A percentile compares a stretch with the other conserved stretches of the same genome.
Conservation (phyloP, 345 rosid species). For the Citrus maxima region DNA sequence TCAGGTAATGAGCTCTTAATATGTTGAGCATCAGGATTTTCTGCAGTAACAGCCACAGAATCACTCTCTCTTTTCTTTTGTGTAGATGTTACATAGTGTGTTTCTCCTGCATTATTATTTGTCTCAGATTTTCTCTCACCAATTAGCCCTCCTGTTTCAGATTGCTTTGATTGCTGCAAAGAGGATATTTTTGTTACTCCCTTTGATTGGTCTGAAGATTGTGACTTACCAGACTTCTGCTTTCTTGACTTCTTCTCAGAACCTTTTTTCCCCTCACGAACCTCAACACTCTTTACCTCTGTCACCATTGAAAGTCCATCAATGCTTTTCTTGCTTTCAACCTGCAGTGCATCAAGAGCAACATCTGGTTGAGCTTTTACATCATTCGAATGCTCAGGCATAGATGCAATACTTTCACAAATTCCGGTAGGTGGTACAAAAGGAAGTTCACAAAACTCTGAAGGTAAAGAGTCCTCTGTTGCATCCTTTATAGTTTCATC, state of each 20-base stretch:
- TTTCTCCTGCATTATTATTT: slow-evolving; percentile 16
- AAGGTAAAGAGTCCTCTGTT: slow-evolving; percentile 15
- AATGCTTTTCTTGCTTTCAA: slow-evolving; percentile 33
- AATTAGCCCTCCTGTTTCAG: slow-evolving; percentile 38
- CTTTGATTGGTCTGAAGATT: slow-evolving; percentile 55
- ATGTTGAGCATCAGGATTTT: slow-evolving; percentile 33
- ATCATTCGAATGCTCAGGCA: slow-evolving; percentile 17
- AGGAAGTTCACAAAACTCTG: slow-evolving; percentile 18
- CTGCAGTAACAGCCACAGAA: slow-evolving; percentile 24
- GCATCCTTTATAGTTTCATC: slow-evolving; percentile 24
- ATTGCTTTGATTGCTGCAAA: slow-evolving; percentile 42
- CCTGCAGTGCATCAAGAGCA: slow-evolving; percentile 23
- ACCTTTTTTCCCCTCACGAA: slow-evolving; percentile 52
- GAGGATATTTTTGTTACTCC: slow-evolving; percentile 36
- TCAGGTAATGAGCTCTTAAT: slow-evolving; percentile 26
- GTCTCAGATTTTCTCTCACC: slow-evolving; percentile 28
- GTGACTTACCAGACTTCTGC: slow-evolving; percentile 60
- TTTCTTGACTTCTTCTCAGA: slow-evolving; percentile 85
- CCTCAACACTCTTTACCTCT: slow-evolving; percentile 50
- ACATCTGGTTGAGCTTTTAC: slow-evolving; percentile 25
- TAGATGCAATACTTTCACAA: slow-evolving; percentile 28
- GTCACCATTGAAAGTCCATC: slow-evolving; percentile 29
- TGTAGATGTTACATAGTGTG: slow-evolving; percentile 19
- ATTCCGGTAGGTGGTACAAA: slow-evolving; percentile 22
- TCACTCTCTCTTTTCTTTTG: slow-evolving; percentile 28